Base-by-base conservation (phyloP, 768 basidiomycete genomes). In the Inosperma sp. region DNA sequence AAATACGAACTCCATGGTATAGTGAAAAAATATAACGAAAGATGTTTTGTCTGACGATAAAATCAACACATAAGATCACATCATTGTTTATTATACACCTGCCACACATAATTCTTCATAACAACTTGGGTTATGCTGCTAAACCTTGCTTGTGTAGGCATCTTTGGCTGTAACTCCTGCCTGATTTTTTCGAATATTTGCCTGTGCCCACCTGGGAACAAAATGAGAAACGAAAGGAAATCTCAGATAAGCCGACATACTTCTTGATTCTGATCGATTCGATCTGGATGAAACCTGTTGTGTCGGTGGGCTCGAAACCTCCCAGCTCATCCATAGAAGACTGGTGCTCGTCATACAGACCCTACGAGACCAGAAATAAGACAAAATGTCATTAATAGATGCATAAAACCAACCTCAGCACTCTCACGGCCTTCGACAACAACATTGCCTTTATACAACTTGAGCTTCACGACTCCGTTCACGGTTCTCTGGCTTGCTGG, bases 281-380 rank as follows among this genome's bases (percentile, higher is more conserved):
- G 57, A 99, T 97, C 63, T 88, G 85, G 70, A 98, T 97, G 78
- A 98, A 98, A 4, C 94, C 94, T 43, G 88, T 81, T 29, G 93
- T 93, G 63, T 95, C 93, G 26, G 88, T 90, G 17, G 94, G 94
- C 72, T 95, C 92, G 70, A 99, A 98, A 35, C 94, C 95, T 54
- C 96, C 95, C 51, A 97, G 83, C 72, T 95, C 93, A 68, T 99
- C 96, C 96, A 99, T 98, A 48, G 93, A 96, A 8, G 91, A 92
- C 71, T 96, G 80, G 26, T 84, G 84, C 62, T 90, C 93, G 63
- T 99, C 96, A 66, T 99, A 99, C 21, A 99, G 78, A 65, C 91
- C 90, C 86, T 44, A 47, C 13, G 17, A 44, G 13, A 45, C 4
- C 17, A n/a, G 21, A 9, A 27, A 6, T 22, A 19, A 52, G 21